Percentiles rank a stretch among this genome's conserved stretches.
Evolutionary conservation across 192 early-diverging fungal genomes (phyloP).

Genomic region (Helicostylum pulchrum): DNA sequence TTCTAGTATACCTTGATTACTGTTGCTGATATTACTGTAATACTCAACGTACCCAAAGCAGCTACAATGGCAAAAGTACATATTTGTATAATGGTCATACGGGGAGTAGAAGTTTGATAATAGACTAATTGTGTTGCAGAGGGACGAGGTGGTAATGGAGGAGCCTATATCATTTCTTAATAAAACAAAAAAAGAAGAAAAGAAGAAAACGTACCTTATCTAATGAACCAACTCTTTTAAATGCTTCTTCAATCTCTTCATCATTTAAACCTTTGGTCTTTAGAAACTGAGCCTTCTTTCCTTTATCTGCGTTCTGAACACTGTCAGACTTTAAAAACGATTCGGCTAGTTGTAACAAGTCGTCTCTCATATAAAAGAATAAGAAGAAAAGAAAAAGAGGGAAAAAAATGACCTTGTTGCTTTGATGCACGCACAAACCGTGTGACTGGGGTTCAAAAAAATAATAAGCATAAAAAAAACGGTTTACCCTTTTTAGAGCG

Average conservation of each 20-base stretch:
- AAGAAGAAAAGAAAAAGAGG: too few relatives aligned
- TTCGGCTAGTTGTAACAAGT: conserved; percentile 40
- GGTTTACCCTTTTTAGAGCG: too few relatives aligned
- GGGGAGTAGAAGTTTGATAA: conserved; percentile 7
- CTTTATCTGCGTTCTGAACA: conserved; percentile 63
- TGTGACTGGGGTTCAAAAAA: too few relatives aligned
- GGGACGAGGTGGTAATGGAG: background rate
- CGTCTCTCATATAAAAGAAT: too few relatives aligned
- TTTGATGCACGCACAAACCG: too few relatives aligned
- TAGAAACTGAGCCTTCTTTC: conserved; percentile 72
- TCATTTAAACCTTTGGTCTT: conserved; percentile 70
- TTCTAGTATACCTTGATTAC: conserved; percentile 26
- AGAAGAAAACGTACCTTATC: background rate
- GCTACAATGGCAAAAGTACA: conserved; percentile 19
- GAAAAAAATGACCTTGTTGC: too few relatives aligned
- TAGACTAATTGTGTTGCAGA: conserved; percentile 20
- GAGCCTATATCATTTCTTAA: background rate
- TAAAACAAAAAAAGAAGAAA: background rate
- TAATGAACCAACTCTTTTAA: conserved; percentile 27
- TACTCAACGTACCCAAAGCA: conserved; percentile 15
- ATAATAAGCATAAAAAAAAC: too few relatives aligned
- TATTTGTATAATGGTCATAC: conserved; percentile 16
- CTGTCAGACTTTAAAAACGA: conserved; percentile 70
- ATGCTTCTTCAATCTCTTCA: conserved; percentile 67
- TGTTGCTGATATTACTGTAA: conserved; percentile 11